Evolutionary conservation across 2,329 filamentous ascomycete genomes (phyloP).

Genomic region (Aspergillus alliaceus): DNA sequence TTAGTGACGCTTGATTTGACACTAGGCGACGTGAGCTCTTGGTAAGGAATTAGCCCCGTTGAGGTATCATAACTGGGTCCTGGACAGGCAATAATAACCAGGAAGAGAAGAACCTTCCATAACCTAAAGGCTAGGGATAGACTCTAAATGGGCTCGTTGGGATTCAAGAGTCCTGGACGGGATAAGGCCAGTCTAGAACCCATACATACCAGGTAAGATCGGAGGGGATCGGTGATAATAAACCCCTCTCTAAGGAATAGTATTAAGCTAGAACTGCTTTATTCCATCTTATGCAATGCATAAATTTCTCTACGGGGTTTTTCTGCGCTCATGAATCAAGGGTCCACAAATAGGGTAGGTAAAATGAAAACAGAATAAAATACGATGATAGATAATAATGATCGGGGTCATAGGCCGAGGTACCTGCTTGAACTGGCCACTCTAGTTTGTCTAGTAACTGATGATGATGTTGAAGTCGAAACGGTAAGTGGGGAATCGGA

Average conservation of each 20-base stretch:
- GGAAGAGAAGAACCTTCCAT: slow-evolving; percentile 59
- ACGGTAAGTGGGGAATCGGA: neutral
- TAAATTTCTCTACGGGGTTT: neutral
- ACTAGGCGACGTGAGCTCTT: slow-evolving; percentile 9
- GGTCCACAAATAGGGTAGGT: neutral
- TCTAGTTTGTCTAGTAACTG: neutral
- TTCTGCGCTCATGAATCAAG: neutral
- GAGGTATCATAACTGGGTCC: slow-evolving; percentile 65
- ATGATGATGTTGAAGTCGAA: neutral
- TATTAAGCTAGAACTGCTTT: neutral
- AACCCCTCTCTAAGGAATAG: too few relatives aligned
- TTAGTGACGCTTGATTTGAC: slow-evolving; percentile 6
- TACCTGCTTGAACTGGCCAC: neutral
- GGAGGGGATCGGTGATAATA: too few relatives aligned
- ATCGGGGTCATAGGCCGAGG: neutral
- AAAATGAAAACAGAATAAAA: too few relatives aligned
- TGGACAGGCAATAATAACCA: slow-evolving; percentile 52
- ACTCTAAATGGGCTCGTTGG: slow-evolving; percentile 31
- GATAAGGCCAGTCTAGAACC: neutral
- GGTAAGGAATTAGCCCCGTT: slow-evolving; percentile 49
- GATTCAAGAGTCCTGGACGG: slow-evolving; percentile 22
- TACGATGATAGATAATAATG: neutral
- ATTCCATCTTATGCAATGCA: neutral
- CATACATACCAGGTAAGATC: slow-evolving; percentile 1
- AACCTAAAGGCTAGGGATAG: slow-evolving; percentile 46